These are phyloP conservation scores for Neonothopanus nambi DNA, from an alignment of 1,284 basidiomycete genomes.

Conservation along the genomic window DNA sequence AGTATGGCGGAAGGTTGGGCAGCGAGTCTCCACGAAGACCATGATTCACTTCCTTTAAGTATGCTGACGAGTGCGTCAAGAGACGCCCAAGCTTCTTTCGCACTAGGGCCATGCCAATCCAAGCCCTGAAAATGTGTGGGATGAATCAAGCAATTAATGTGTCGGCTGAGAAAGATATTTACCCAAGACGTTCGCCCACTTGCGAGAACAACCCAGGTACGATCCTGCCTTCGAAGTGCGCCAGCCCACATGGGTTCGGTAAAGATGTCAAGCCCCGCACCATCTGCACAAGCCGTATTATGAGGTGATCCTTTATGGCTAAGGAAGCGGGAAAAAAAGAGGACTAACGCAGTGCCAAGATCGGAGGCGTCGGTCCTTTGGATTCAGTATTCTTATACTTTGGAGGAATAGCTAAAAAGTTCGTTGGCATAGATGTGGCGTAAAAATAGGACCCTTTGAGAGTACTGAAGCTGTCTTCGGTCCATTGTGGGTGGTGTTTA, in stretches of 20 bases:
- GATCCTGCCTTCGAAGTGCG: conserved; percentile 54
- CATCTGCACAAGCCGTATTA: conserved; percentile 49
- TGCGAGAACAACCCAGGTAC: conserved; percentile 73
- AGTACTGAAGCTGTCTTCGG: conserved; percentile 29
- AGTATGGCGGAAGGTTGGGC: conserved; percentile 52
- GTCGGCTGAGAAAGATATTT: conserved; percentile 15
- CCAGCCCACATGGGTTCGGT: conserved; percentile 53
- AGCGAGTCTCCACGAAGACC: conserved; percentile 43
- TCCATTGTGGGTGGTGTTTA: conserved; percentile 43
- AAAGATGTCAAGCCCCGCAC: conserved; percentile 75
- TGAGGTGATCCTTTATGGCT: no score
- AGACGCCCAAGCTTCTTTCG: conserved; percentile 58
- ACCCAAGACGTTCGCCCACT: conserved; percentile 78
- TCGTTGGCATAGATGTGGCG: conserved; percentile 51
- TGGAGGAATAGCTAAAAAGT: conserved; percentile 62
- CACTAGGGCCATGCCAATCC: conserved; percentile 83
- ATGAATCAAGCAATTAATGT: background rate
- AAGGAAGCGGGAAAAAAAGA: background rate
- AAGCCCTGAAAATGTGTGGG: conserved; percentile 55
- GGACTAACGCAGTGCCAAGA: conserved; percentile 71
- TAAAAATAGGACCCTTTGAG: conserved; percentile 64
- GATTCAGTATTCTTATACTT: conserved; percentile 19
- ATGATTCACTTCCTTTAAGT: conserved; percentile 35
- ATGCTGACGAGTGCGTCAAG: conserved; percentile 55
- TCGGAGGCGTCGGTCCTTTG: conserved; percentile 39